Conservation (phyloP, 2,329 filamentous ascomycete genomes). For the Stachybotrys elegans region DNA sequence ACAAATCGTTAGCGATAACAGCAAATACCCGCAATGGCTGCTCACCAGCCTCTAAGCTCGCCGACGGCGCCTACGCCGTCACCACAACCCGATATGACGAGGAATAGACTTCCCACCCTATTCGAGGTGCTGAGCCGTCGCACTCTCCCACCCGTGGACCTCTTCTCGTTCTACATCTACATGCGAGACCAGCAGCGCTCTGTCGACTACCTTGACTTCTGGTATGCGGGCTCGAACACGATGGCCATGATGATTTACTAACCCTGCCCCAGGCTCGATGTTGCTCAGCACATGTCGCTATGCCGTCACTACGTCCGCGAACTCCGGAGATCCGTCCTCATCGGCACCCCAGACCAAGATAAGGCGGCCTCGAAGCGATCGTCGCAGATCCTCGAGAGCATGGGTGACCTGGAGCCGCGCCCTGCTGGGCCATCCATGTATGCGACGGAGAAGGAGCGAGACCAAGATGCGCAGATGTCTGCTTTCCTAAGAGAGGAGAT, state of each 20-base stretch:
- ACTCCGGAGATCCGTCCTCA: slow-evolving; percentile 83
- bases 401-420: slow-evolving; percentile 61
- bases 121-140: slow-evolving; percentile 93
- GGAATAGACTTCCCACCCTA: slow-evolving; percentile 86
- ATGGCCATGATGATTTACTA: slow-evolving; percentile 6
- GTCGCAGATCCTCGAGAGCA: slow-evolving; percentile 68
- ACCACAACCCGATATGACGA: slow-evolving; percentile 53
- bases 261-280: slow-evolving; percentile 73
- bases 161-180: slow-evolving; percentile 99
- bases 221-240: slow-evolving; percentile 50
- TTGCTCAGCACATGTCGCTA: slow-evolving; percentile 96
- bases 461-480: slow-evolving; percentile 85
- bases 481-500: slow-evolving; percentile 73
- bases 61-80: slow-evolving; percentile 37
- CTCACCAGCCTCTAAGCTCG: slow-evolving; percentile 21
- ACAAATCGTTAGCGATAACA: too few species aligned
- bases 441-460: slow-evolving; percentile 64
- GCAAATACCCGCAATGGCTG: slow-evolving; percentile 20
- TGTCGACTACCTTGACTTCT: slow-evolving; percentile 97
- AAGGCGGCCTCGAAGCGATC: slow-evolving; percentile 78
- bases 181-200: slow-evolving; percentile 98
- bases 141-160: slow-evolving; percentile 90
- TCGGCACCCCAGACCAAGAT: slow-evolving; percentile 88
- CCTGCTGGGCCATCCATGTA: slow-evolving; percentile 59
- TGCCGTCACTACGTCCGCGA: slow-evolving; percentile 97